Evolutionary conservation across 257 asterid species (phyloP).

Genomic region (Gardenia jasminoides): DNA sequence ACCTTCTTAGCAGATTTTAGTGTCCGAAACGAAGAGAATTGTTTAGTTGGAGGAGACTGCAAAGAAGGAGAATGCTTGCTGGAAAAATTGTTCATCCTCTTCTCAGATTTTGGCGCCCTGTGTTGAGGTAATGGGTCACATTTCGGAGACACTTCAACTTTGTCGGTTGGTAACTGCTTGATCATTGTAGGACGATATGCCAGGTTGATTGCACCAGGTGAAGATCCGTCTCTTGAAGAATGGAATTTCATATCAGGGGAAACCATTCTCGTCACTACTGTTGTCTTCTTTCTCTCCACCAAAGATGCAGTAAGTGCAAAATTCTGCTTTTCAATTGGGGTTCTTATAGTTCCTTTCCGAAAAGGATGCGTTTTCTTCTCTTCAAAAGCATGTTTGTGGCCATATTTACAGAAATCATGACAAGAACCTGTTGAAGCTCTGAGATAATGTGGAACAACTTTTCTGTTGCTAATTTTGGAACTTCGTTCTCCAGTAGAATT

Average conservation of each 20-base stretch:
- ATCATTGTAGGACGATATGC: slow-evolving; percentile 56
- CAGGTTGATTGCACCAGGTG: slow-evolving; percentile 28
- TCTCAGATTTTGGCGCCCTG: slow-evolving; percentile 29
- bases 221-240: slow-evolving; percentile 24
- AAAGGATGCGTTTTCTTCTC: slow-evolving; percentile 46
- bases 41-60: slow-evolving; percentile 14
- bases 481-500: slow-evolving; percentile 41
- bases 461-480: slow-evolving; percentile 29
- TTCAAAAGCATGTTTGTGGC: slow-evolving; percentile 43
- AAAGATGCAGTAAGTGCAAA: slow-evolving; percentile 27
- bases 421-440: slow-evolving; percentile 90
- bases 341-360: slow-evolving; percentile 33
- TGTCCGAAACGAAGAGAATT: neutral
- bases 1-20: slow-evolving; percentile 17
- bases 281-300: slow-evolving; percentile 40
- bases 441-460: slow-evolving; percentile 55
- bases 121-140: slow-evolving; percentile 25
- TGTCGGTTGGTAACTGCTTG: slow-evolving; percentile 47
- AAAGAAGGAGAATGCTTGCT: slow-evolving; percentile 24
- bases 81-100: slow-evolving; percentile 26
- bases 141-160: slow-evolving; percentile 34
- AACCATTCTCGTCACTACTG: slow-evolving; percentile 2
- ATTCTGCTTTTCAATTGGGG: slow-evolving; percentile 32
- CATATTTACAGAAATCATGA: slow-evolving; percentile 84
- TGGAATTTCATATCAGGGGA: slow-evolving; percentile 15